phyloP scores from a whole-genome alignment of 805 yeast species.

The Saturnispora mendoncae region DNA sequence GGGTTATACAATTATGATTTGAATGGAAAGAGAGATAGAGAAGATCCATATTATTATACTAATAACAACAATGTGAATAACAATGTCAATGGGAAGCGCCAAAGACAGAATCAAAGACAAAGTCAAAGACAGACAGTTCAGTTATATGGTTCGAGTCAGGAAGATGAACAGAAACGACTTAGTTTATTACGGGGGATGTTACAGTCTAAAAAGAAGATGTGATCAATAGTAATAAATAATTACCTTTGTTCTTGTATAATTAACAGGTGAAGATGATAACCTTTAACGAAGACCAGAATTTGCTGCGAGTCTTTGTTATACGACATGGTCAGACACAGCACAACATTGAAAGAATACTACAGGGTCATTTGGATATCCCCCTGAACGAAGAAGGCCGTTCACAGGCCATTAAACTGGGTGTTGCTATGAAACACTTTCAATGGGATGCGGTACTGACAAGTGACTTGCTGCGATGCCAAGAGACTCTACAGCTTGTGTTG shows the following conservation, averaged over 20 bases:
- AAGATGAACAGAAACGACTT: background rate
- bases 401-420: slow-evolving; percentile 54
- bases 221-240: no score
- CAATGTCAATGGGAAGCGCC: background rate
- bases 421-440: slow-evolving; percentile 29
- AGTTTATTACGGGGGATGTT: background rate
- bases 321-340: slow-evolving; percentile 84
- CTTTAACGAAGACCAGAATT: slow-evolving; percentile 15
- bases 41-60: slow-evolving; percentile 1
- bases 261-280: no score
- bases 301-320: slow-evolving; percentile 42
- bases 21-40: slow-evolving; percentile 8
- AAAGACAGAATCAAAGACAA: background rate
- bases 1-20: slow-evolving; percentile 1
- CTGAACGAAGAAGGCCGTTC: slow-evolving; percentile 51
- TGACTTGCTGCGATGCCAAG: slow-evolving; percentile 50
- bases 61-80: background rate
- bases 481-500: slow-evolving; percentile 44
- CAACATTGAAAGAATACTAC: slow-evolving; percentile 59
- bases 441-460: slow-evolving; percentile 43
- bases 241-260: no score
- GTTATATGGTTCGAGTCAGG: background rate
- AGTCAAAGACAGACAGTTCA: background rate
- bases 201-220: background rate
- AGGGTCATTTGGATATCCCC: slow-evolving; percentile 67